Evolutionary conservation across 1,139 yeast genomes (phyloP), one percentile per base, ranked within the genome.

Genomic region (Hansenula lynferdii): DNA sequence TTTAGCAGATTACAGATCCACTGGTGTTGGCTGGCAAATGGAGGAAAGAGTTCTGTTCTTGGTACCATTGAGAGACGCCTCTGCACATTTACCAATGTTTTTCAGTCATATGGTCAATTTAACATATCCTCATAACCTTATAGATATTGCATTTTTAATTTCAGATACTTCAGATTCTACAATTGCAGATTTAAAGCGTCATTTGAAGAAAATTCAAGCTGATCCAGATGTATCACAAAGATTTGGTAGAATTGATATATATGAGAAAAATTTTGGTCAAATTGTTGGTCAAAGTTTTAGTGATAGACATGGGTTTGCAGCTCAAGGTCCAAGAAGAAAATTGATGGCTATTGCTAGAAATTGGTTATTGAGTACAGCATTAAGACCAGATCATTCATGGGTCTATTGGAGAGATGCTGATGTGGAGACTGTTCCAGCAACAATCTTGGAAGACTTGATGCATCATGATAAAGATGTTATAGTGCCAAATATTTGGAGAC

Each of bases 371-470:
- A 58, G 75, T 5, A 74, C 69, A 2, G 74, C 80, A 8, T 50
- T 75, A 15, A 64, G 69, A 48, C 81, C 81, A 0, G 70, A 76
- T 48, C 81, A 75, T 50, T 64, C 78, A 3, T 75, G 80, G 80
- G 81, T 75, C n/a, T 75, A 75, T 54, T 75, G 81, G 81, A 67
- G 81, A 48, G 81, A 75, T 56, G 77, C 75, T 3, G 81, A 75
- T 51, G 77, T 75, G 18, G 77, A 75, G 50, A 70, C 74, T 1
- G 73, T 72, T 18, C 80, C 81, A 1, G 59, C 70, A 1, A 66
- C 78, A 2, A 64, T 75, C 41, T 52, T 75, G 32, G 78, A 75
- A 50, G 81, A 75, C 52, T 57, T 75, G 40, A 75, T 75, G 81
- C 67, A 65, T 42, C 80, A 74, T 48, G 64, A 72, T 46, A 69